A percentile compares a stretch with the other conserved stretches of the same genome.
Conservation (phyloP, 2,329 filamentous ascomycete genomes). For the Cladophialophora immunda region DNA sequence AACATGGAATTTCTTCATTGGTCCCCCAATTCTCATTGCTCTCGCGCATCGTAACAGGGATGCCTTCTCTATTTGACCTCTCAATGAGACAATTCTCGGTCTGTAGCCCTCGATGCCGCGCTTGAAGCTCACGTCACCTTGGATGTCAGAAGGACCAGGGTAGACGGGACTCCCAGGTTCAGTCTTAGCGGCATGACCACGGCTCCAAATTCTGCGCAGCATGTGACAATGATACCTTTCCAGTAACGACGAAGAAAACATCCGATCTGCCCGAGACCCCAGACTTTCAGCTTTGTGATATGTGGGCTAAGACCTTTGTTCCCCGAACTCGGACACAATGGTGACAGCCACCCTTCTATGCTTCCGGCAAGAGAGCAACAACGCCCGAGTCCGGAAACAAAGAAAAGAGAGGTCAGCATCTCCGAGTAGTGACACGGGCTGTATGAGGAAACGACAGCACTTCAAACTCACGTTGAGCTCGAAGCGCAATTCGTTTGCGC, state of each 20-base stretch:
- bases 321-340: not conserved
- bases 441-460: not conserved
- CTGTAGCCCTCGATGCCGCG: not conserved
- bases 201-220: not conserved
- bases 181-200: not conserved
- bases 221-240: not conserved
- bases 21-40: not conserved
- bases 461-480: not conserved
- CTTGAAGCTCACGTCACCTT: not conserved
- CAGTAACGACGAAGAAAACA: not conserved
- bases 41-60: not conserved
- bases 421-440: not conserved
- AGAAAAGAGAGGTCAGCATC: not conserved
- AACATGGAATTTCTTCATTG: not conserved
- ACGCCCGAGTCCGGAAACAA: not conserved
- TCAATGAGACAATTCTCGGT: not conserved
- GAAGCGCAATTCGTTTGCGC: not conserved
- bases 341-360: not conserved
- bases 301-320: not conserved
- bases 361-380: not conserved
- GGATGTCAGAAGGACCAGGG: not conserved
- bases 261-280: not conserved
- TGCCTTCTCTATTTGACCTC: not conserved
- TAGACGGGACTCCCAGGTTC: not conserved
- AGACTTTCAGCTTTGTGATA: not conserved